Base-by-base conservation (phyloP, 1,284 basidiomycete genomes). In the Fomitopsis pinicola region DNA sequence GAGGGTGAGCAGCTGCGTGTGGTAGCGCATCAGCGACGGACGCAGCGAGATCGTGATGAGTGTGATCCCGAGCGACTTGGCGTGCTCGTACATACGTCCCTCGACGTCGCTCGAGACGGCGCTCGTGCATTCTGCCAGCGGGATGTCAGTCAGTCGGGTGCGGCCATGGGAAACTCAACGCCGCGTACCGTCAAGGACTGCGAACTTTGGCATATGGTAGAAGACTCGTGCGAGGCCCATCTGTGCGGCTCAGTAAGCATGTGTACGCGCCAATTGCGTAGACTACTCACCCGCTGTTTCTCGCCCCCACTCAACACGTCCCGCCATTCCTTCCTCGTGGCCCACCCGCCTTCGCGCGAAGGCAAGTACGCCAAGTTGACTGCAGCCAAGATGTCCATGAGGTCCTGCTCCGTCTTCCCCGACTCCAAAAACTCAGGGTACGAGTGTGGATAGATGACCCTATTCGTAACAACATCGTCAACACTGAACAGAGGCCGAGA, bases 101-200 rank as follows among this genome's bases (percentile, higher is more conserved):
- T 98, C 96, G 22, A 98, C 95, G 71, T 98, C 97, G 60, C 93
- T 95, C 9, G 95, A 97, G 6, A 99, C 95, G 1, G 97, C 97
- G 64, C 92, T 95, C 5, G 96, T 98, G 76, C 94, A 97, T 73
- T 98, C 96, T 91, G 72, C 12, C 55, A 33, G 10, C 33, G 9
- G 9, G 30, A 10, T 10, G 22, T 8, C 30, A 44, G 42, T 42
- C 26, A 17, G 17, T 15, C 9, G 28, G 52, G 35, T 53, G 46
- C 17, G 8, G n/a, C 9, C 8, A n/a, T 19, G 19, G 35, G 12
- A 42, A 14, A 3, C 26, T 14, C n/a, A 26, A 19, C 22, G 42
- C 42, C 10, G 76, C 84, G 42, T 62, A 89, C 88, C 89, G 73
- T 92, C 90, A 60, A 92, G 73, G 33, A 92, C 79, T 0, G 87